Conservation (phyloP, 1,284 basidiomycete genomes). For the Flammula alnicola region DNA sequence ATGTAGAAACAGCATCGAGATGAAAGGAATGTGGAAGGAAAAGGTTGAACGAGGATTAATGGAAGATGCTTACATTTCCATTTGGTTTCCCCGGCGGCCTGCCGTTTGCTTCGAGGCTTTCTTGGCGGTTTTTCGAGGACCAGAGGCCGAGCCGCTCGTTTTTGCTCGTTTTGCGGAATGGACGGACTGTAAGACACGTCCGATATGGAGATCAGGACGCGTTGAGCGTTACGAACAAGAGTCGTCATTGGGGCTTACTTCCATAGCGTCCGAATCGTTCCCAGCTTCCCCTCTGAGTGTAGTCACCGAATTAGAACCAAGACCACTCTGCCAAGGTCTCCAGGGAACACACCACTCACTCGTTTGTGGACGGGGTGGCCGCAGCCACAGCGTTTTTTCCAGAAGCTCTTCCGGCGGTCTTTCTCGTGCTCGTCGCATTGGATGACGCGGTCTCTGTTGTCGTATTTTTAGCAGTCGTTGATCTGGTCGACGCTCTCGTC, state of each 20-base stretch:
- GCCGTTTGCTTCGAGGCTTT: conserved; percentile 26
- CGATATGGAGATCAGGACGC: too few relatives aligned
- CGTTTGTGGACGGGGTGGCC: conserved; percentile 8
- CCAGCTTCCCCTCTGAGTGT: conserved; percentile 7
- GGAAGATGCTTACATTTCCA: conserved; percentile 16
- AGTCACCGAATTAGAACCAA: not conserved
- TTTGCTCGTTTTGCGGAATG: conserved; percentile 42
- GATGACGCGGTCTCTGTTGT: conserved; percentile 19
- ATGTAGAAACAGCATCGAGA: too few relatives aligned
- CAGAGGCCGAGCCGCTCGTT: conserved; percentile 19
- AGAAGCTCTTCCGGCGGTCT: conserved; percentile 21
- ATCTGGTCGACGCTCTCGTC: conserved; percentile 17
- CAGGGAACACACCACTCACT: conserved; percentile 5
- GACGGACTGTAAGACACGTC: too few relatives aligned
- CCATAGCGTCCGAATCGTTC: conserved; percentile 16
- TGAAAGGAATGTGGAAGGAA: not conserved
- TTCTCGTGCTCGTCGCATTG: conserved; percentile 17
- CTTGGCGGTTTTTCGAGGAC: conserved; percentile 22
- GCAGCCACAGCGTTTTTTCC: conserved; percentile 16
- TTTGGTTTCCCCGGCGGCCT: not conserved
- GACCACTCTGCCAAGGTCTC: not conserved
- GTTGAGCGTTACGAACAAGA: too few relatives aligned
- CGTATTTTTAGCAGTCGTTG: conserved; percentile 27
- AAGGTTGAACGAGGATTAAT: not conserved
- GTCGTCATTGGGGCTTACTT: conserved; percentile 14